Conservation (phyloP, 2,329 filamentous ascomycete genomes). For the Macrophomina phaseolina region DNA sequence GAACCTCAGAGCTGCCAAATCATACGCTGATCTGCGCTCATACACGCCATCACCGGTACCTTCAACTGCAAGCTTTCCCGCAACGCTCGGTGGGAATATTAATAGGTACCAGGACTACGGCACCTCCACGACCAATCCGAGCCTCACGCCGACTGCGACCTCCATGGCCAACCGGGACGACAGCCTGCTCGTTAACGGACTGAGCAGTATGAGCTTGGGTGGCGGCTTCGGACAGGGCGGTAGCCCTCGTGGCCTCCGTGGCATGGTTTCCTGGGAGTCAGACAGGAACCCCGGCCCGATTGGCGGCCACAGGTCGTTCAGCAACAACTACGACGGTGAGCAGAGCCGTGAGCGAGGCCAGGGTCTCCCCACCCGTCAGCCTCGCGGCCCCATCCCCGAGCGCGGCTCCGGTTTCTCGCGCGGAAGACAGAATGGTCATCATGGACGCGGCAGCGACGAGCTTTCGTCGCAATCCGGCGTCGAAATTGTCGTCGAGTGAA, state of each 20-base stretch:
- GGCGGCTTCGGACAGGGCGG: constrained; percentile 54
- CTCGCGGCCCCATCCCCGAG: constrained; percentile 65
- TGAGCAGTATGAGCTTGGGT: constrained; percentile 65
- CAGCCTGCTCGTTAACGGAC: constrained; percentile 65
- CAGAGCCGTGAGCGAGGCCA: constrained; percentile 56
- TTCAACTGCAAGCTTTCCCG: constrained; percentile 86
- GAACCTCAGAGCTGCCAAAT: constrained; percentile 91
- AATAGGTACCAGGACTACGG: constrained; percentile 64
- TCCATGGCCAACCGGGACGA: constrained; percentile 61
- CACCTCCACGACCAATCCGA: constrained; percentile 68
- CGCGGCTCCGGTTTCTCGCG: constrained; percentile 63
- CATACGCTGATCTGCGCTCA: constrained; percentile 91
- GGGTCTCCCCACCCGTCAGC: constrained; percentile 63
- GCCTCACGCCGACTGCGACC: constrained; percentile 65
- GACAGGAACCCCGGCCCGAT: constrained; percentile 64
- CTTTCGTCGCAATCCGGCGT: constrained; percentile 65
- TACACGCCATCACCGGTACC: constrained; percentile 93
- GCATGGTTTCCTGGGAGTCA: constrained; percentile 66
- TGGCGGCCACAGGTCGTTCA: constrained; percentile 68
- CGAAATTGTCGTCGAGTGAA: constrained; percentile 66
- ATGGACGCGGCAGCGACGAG: constrained; percentile 67
- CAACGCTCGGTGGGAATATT: constrained; percentile 67
- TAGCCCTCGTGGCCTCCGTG: constrained; percentile 64
- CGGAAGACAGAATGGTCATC: constrained; percentile 65
- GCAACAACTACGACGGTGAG: constrained; percentile 60